These are phyloP conservation scores for Pseudopithomyces chartarum DNA, from an alignment of 2,329 filamentous ascomycete species.

Conservation along the genomic window DNA sequence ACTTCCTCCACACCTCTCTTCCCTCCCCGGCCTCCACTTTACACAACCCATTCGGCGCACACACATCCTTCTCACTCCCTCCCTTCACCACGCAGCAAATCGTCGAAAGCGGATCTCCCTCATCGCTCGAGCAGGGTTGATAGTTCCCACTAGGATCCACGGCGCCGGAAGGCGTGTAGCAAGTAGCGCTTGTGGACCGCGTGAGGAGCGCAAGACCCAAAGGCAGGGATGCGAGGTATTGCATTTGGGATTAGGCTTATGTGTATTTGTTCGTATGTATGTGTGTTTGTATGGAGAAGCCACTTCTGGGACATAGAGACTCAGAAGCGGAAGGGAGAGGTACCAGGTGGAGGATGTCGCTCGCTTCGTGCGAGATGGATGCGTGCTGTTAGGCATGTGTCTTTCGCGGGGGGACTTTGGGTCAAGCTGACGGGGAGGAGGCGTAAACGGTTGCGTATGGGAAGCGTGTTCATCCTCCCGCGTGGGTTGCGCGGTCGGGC, in stretches of 20 bases:
- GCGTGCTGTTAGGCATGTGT: no score
- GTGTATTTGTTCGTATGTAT: no score
- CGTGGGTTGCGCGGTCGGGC: no score
- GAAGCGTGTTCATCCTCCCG: no score
- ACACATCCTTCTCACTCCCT: slow-evolving; percentile 9
- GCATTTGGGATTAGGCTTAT: background rate
- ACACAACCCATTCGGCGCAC: slow-evolving; percentile 12
- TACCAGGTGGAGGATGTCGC: no score
- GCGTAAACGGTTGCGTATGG: no score
- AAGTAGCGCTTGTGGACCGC: background rate
- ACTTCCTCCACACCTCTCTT: slow-evolving; percentile 6
- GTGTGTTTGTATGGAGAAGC: no score
- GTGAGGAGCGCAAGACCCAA: background rate
- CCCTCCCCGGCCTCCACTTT: slow-evolving; percentile 11
- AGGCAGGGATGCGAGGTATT: background rate
- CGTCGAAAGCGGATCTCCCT: background rate
- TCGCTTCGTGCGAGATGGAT: no score
- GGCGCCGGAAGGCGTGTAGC: slow-evolving; percentile 2
- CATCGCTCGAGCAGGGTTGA: slow-evolving; percentile 7
- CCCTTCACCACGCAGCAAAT: slow-evolving; percentile 8
- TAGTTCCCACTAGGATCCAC: slow-evolving; percentile 6
- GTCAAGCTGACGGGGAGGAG: no score
- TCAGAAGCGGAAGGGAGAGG: no score
- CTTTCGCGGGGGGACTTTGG: no score
- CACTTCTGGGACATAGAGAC: no score